phyloP scores from a whole-genome alignment of 257 asterid species.

The Nicotiana benthamiana region DNA sequence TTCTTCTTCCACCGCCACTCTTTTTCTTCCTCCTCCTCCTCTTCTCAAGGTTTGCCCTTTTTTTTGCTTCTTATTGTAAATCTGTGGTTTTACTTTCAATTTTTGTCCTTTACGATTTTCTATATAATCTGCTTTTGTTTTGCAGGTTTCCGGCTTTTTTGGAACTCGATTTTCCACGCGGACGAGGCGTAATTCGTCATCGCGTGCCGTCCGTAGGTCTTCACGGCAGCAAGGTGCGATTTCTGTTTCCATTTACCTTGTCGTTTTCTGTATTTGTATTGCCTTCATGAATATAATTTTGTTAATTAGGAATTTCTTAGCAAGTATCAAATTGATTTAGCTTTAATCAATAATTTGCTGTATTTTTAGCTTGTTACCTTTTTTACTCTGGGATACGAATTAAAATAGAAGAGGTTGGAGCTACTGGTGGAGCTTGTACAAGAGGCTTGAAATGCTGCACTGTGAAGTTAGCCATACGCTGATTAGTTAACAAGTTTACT shows the following conservation, averaged over 20 bases:
- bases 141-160: slow-evolving; percentile 32
- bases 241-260: neutral
- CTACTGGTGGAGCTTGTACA: no score
- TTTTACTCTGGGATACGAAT: no score
- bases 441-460: no score
- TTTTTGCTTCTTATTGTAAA: neutral
- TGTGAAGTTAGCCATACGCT: no score
- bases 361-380: neutral
- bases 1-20: slow-evolving; percentile 14
- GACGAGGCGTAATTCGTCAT: slow-evolving; percentile 16
- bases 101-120: neutral
- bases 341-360: neutral
- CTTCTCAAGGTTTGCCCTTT: slow-evolving; percentile 8
- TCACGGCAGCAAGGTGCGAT: neutral
- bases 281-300: neutral
- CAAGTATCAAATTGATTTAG: neutral
- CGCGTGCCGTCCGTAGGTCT: neutral
- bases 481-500: no score
- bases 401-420: no score
- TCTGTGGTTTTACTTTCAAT: neutral
- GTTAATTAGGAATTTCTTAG: neutral
- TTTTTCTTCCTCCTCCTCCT: slow-evolving; percentile 10
- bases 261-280: neutral
- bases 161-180: slow-evolving; percentile 23
- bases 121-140: neutral